phyloP scores from a whole-genome alignment of 2,329 filamentous ascomycete species.

The Scedosporium aurantiacum region DNA sequence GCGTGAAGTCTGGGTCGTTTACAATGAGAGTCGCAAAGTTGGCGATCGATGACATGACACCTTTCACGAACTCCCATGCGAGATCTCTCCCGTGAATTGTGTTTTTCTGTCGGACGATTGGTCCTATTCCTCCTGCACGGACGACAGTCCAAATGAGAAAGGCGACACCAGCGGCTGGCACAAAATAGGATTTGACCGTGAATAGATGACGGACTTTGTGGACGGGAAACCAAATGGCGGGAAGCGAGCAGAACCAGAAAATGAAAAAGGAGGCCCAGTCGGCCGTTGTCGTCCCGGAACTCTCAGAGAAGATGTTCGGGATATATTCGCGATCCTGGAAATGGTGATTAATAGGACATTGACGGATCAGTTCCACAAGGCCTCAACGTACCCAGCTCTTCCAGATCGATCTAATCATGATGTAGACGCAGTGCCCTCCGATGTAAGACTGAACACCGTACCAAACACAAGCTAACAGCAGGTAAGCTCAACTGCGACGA shows the following conservation, averaged over 20 bases:
- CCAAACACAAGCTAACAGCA: conserved; percentile 59
- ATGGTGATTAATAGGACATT: too few relatives aligned
- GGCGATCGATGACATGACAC: conserved; percentile 79
- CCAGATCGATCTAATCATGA: conserved; percentile 87
- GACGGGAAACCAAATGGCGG: conserved; percentile 81
- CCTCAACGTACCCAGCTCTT: conserved; percentile 42
- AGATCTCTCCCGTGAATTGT: conserved; percentile 55
- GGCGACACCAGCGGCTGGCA: conserved; percentile 70
- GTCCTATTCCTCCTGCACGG: conserved; percentile 70
- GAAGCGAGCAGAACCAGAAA: conserved; percentile 72
- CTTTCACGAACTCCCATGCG: conserved; percentile 72
- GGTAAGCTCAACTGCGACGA: background rate
- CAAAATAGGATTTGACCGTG: conserved; percentile 78
- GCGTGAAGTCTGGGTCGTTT: conserved; percentile 73
- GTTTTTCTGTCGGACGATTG: conserved; percentile 62
- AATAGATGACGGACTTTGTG: conserved; percentile 84
- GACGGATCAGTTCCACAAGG: too few relatives aligned
- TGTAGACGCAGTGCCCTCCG: conserved; percentile 70
- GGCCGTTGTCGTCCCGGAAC: conserved; percentile 61
- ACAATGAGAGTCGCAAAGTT: conserved; percentile 85
- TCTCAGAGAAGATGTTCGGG: conserved; percentile 53
- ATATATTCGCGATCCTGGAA: conserved; percentile 39
- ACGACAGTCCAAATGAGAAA: conserved; percentile 84
- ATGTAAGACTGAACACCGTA: conserved; percentile 81
- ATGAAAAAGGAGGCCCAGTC: conserved; percentile 76